A percentile compares a stretch with the other conserved stretches of the same genome.
Evolutionary conservation across 495 filamentous ascomycete species (phyloP).

Genomic region (Penicillium daleae): DNA sequence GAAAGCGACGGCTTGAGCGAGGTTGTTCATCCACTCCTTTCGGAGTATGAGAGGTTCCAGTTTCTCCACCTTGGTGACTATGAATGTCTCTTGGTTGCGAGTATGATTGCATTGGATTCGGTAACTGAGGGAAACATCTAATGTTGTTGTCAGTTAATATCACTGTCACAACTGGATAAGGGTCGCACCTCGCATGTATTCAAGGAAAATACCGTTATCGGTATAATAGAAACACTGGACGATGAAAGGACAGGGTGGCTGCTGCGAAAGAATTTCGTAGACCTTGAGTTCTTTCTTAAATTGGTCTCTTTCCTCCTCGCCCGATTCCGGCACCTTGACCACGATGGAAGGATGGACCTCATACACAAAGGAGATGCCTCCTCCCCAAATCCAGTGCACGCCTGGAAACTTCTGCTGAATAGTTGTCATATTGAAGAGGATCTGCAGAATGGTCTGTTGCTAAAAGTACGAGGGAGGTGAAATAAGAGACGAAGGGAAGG

Average conservation of each 20-base stretch:
- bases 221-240: constrained; percentile 36
- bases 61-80: constrained; percentile 34
- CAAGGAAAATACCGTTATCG: constrained; percentile 43
- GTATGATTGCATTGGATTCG: constrained; percentile 18
- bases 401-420: constrained; percentile 29
- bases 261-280: constrained; percentile 34
- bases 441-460: not conserved
- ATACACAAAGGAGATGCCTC: constrained; percentile 43
- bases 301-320: constrained; percentile 38
- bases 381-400: constrained; percentile 37
- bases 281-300: constrained; percentile 40
- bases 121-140: constrained; percentile 13
- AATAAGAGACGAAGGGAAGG: not conserved
- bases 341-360: constrained; percentile 45
- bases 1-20: constrained; percentile 42
- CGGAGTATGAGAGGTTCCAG: constrained; percentile 38
- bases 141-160: constrained; percentile 2
- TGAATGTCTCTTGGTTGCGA: constrained; percentile 17
- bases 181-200: constrained; percentile 42
- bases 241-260: constrained; percentile 38
- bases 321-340: constrained; percentile 41
- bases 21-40: constrained; percentile 43
- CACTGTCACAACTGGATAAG: not conserved
- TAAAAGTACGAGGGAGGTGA: not conserved
- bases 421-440: constrained; percentile 19